Conservation (phyloP, 2,329 filamentous ascomycete genomes). For the Fusarium secorum region DNA sequence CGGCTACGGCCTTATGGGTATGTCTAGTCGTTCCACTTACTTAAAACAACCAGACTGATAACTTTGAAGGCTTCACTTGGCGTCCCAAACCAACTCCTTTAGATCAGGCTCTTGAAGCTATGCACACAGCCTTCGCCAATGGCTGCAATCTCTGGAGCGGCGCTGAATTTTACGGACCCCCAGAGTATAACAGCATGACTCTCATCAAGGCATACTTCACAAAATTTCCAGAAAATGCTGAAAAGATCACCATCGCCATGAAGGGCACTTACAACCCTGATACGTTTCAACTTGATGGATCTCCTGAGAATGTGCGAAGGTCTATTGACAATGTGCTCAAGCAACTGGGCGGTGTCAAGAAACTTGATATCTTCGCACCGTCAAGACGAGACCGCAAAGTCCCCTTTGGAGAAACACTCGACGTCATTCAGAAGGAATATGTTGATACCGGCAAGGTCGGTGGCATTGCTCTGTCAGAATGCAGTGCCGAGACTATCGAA, state of each 20-base stretch:
- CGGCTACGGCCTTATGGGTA: constrained; percentile 65
- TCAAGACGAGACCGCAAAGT: constrained; percentile 62
- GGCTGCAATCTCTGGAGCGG: constrained; percentile 66
- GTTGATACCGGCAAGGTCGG: constrained; percentile 61
- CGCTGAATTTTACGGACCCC: constrained; percentile 70
- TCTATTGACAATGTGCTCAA: constrained; percentile 65
- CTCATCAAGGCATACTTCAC: constrained; percentile 69
- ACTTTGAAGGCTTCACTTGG: constrained; percentile 54
- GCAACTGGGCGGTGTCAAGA: constrained; percentile 62
- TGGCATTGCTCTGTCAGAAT: constrained; percentile 61
- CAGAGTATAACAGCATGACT: constrained; percentile 65
- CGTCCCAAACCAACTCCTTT: constrained; percentile 50
- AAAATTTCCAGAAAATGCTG: constrained; percentile 69
- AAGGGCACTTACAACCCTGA: constrained; percentile 62
- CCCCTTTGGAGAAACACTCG: constrained; percentile 55
- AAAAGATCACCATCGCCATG: constrained; percentile 67
- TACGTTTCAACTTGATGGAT: constrained; percentile 56
- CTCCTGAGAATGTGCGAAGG: constrained; percentile 60
- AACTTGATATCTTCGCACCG: constrained; percentile 67
- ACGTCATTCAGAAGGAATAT: constrained; percentile 55
- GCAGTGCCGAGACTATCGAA: constrained; percentile 57
- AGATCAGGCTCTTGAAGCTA: constrained; percentile 61
- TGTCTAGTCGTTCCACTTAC: neutral
- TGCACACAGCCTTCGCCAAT: constrained; percentile 60
- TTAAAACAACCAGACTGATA: neutral